A percentile compares a stretch with the other conserved stretches of the same genome.
Evolutionary conservation across 768 basidiomycete genomes (phyloP).

Genomic region (Macrolepiota dolichaula): DNA sequence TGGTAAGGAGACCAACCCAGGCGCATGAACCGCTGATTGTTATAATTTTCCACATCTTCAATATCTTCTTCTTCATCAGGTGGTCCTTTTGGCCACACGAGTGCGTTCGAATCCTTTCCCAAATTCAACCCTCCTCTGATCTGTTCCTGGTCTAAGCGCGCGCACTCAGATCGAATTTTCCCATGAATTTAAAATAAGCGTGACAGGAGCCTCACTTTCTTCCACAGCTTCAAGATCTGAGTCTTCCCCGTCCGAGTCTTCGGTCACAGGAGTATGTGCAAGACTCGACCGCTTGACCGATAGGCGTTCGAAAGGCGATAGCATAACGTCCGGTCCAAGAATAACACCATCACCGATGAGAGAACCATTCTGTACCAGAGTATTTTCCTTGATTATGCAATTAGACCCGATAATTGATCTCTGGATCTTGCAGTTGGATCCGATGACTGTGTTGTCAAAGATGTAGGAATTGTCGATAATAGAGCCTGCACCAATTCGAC

Average conservation of each 20-base stretch:
- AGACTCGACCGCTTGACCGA: slow-evolving; percentile 41
- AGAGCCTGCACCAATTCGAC: slow-evolving; percentile 67
- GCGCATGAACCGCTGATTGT: slow-evolving; percentile 72
- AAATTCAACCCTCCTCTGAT: slow-evolving; percentile 39
- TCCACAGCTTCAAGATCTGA: slow-evolving; percentile 70
- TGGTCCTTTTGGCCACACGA: slow-evolving; percentile 73
- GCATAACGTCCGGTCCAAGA: slow-evolving; percentile 66
- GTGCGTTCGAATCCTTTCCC: slow-evolving; percentile 72
- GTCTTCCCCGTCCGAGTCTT: slow-evolving; percentile 40
- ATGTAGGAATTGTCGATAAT: slow-evolving; percentile 76
- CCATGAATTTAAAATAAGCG: slow-evolving; percentile 9
- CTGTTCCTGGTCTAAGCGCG: slow-evolving; percentile 44
- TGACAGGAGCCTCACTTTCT: slow-evolving; percentile 43
- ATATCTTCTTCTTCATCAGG: slow-evolving; percentile 65
- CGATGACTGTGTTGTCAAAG: slow-evolving; percentile 75
- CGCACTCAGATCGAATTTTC: slow-evolving; percentile 2
- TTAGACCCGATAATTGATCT: slow-evolving; percentile 79
- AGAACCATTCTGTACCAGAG: slow-evolving; percentile 68
- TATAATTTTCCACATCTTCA: slow-evolving; percentile 45
- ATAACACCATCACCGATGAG: slow-evolving; percentile 80
- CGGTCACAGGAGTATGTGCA: not conserved
- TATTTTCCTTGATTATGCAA: slow-evolving; percentile 67
- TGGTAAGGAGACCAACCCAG: slow-evolving; percentile 46
- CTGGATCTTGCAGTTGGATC: slow-evolving; percentile 66
- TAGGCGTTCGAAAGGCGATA: slow-evolving; percentile 71